phyloP scores from a whole-genome alignment of 2,329 filamentous ascomycete genomes.

The Paradendryphiella salina region DNA sequence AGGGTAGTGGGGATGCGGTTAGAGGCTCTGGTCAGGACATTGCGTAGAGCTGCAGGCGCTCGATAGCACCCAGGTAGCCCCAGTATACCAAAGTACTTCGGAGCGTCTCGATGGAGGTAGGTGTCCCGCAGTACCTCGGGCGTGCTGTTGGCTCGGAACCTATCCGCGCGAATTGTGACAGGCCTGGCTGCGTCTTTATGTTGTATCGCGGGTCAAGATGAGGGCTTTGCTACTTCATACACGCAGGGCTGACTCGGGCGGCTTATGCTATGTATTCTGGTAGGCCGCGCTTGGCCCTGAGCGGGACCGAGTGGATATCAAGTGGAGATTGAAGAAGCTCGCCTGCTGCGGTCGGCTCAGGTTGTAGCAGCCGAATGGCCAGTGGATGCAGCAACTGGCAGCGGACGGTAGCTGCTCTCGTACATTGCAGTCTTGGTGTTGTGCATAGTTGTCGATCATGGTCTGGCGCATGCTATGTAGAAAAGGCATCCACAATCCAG shows the following conservation, averaged over 20 bases:
- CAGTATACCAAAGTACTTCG: conserved; percentile 7
- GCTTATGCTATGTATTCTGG: neutral
- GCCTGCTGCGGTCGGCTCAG: too few species aligned
- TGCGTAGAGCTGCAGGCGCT: conserved; percentile 6
- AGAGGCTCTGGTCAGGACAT: conserved; percentile 13
- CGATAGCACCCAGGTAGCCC: neutral
- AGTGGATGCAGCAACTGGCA: conserved; percentile 2
- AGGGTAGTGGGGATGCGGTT: conserved; percentile 14
- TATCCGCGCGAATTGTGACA: conserved; percentile 4
- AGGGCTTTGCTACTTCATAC: too few species aligned
- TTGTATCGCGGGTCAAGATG: neutral
- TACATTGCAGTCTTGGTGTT: neutral
- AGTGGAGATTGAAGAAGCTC: too few species aligned
- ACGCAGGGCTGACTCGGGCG: too few species aligned
- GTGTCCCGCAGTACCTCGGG: conserved; percentile 10
- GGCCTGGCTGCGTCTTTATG: conserved; percentile 1
- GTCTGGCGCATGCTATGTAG: neutral
- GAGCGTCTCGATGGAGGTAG: conserved; percentile 11
- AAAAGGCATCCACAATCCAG: too few species aligned
- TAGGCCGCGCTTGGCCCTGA: neutral
- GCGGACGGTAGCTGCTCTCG: conserved; percentile 4
- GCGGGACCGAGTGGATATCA: neutral
- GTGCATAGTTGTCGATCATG: conserved; percentile 3
- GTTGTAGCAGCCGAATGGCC: conserved; percentile 1
- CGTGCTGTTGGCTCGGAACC: too few species aligned